Evolutionary conservation across 805 yeast species (phyloP).

Genomic region (Cephaloascus albidus): DNA sequence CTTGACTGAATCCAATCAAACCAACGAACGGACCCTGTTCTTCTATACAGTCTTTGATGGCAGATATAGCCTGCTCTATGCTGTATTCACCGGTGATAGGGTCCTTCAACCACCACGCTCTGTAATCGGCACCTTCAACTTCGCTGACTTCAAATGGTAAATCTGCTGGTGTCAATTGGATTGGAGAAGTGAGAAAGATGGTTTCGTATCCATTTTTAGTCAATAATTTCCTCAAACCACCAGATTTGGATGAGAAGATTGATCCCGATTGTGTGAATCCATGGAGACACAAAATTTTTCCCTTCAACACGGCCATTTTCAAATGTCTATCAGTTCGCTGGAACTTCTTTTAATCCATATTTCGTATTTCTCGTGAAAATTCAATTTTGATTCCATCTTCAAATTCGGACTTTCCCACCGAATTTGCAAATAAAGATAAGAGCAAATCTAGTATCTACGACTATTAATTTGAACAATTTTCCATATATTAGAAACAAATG

Average conservation of each 20-base stretch:
- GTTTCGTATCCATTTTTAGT: constrained; percentile 58
- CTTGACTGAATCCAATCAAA: constrained; percentile 86
- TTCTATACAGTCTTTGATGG: constrained; percentile 39
- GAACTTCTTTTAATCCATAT: too few relatives aligned
- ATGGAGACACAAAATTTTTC: constrained; percentile 74
- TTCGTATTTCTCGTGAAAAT: too few relatives aligned
- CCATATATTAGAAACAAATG: too few relatives aligned
- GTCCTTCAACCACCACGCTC: constrained; percentile 75
- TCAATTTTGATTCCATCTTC: too few relatives aligned
- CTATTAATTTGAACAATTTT: too few relatives aligned
- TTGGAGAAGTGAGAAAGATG: constrained; percentile 75
- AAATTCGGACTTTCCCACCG: too few relatives aligned
- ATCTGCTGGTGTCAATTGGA: constrained; percentile 54
- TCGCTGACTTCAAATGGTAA: constrained; percentile 59
- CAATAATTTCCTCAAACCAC: constrained; percentile 77
- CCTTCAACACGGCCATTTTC: constrained; percentile 12
- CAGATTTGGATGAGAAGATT: constrained; percentile 78
- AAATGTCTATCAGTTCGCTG: too few relatives aligned
- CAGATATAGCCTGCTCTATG: constrained; percentile 40
- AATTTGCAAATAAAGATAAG: too few relatives aligned
- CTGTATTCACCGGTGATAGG: constrained; percentile 32
- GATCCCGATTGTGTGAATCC: constrained; percentile 85
- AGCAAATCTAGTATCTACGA: too few relatives aligned
- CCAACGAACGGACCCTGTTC: constrained; percentile 82
- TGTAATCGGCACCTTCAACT: constrained; percentile 20